Percentiles rank a stretch among this genome's conserved stretches.
Conservation (phyloP, 1,284 basidiomycete genomes). For the Crepidotus sp. region DNA sequence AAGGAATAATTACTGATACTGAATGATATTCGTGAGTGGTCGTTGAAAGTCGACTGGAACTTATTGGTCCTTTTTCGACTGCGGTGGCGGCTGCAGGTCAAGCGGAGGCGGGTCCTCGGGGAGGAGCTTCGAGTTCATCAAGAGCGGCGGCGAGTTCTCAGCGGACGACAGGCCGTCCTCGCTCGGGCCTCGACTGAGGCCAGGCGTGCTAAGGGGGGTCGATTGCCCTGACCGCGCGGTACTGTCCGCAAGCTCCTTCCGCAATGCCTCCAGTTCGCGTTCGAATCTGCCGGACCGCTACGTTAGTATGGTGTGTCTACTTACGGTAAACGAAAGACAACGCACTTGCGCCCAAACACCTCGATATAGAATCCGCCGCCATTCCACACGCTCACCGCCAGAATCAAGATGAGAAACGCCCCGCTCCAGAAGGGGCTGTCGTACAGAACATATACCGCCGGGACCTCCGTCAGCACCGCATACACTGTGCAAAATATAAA, state of each 20-base stretch:
- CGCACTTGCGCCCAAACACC: slow-evolving; percentile 89
- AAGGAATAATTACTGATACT: background rate
- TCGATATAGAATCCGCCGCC: slow-evolving; percentile 87
- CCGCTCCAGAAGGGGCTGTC: slow-evolving; percentile 69
- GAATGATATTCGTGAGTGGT: background rate
- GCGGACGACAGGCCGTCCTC: slow-evolving; percentile 34
- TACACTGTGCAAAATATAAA: slow-evolving; percentile 51
- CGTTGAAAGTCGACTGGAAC: background rate
- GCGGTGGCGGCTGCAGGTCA: background rate
- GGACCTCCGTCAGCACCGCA: slow-evolving; percentile 77
- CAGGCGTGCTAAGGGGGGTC: slow-evolving; percentile 36
- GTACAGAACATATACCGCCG: slow-evolving; percentile 76
- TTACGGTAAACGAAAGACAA: slow-evolving; percentile 18
- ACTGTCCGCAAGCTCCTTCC: slow-evolving; percentile 75
- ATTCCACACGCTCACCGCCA: slow-evolving; percentile 80
- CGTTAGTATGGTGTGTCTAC: slow-evolving; percentile 5
- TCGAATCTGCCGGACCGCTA: slow-evolving; percentile 56
- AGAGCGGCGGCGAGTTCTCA: slow-evolving; percentile 17
- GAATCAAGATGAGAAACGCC: slow-evolving; percentile 69
- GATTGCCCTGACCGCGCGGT: slow-evolving; percentile 35
- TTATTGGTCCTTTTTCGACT: slow-evolving; percentile 12
- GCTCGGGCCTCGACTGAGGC: slow-evolving; percentile 26
- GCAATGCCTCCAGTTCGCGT: slow-evolving; percentile 77
- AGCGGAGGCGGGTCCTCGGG: slow-evolving; percentile 18
- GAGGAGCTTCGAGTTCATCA: slow-evolving; percentile 15